These are phyloP conservation scores for Hirschioporus abietinus DNA, from an alignment of 768 basidiomycete genomes.

Conservation along the genomic window DNA sequence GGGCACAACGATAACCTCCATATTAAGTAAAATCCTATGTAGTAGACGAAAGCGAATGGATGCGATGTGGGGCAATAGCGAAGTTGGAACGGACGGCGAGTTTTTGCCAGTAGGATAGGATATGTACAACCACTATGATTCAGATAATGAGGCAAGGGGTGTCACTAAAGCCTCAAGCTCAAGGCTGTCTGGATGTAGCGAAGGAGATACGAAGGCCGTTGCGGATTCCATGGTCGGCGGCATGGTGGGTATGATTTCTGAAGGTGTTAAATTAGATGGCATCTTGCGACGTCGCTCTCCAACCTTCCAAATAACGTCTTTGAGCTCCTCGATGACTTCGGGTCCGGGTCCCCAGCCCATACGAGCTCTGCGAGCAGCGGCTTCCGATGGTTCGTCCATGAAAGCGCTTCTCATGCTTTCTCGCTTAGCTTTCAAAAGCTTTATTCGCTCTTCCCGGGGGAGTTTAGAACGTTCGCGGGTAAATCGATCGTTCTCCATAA, in stretches of 20 bases:
- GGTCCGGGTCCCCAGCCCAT: conserved; percentile 62
- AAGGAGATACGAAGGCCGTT: background rate
- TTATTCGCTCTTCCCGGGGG: conserved; percentile 71
- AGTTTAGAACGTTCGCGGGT: conserved; percentile 59
- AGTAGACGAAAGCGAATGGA: background rate
- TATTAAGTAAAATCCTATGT: background rate
- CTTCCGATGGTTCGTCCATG: background rate
- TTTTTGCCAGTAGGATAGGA: background rate
- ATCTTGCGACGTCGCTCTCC: conserved; percentile 61
- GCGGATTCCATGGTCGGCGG: background rate
- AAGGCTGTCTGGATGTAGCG: background rate
- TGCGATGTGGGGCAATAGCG: background rate
- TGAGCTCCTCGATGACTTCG: conserved; percentile 79
- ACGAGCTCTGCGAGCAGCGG: background rate
- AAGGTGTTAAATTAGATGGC: conserved; percentile 11
- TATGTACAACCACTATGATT: background rate
- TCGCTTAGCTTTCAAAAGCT: conserved; percentile 47
- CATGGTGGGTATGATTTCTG: background rate
- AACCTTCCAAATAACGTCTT: conserved; percentile 85
- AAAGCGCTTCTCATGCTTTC: conserved; percentile 6
- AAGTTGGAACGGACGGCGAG: background rate
- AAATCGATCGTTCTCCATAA: conserved; percentile 24
- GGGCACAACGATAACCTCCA: background rate
- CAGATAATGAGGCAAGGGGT: background rate
- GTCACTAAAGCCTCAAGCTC: background rate